Percentiles rank a stretch among this genome's conserved stretches.
These are phyloP conservation scores for Galerina marginata DNA, from an alignment of 768 basidiomycete species.

Conservation along the genomic window DNA sequence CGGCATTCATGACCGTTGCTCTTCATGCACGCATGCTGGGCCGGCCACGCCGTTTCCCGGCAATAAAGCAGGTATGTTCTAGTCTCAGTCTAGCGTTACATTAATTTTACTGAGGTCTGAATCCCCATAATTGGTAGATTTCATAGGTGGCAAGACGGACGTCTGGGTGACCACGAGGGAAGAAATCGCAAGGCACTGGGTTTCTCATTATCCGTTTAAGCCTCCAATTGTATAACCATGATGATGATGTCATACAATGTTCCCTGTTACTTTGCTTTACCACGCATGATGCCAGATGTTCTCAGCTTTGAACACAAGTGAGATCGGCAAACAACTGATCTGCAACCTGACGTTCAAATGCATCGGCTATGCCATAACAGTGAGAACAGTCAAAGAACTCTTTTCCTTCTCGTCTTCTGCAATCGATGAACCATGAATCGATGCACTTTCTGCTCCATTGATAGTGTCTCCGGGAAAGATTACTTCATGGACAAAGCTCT, in stretches of 20 bases:
- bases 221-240: neutral
- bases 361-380: neutral
- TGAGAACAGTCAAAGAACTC: neutral
- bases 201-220: constrained; percentile 17
- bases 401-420: constrained; percentile 8
- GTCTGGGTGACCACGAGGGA: constrained; percentile 23
- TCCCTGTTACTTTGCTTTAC: too few relatives aligned
- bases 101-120: too few relatives aligned
- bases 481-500: neutral
- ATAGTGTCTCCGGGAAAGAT: constrained; percentile 17
- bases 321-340: too few relatives aligned
- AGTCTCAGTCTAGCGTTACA: neutral
- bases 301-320: too few relatives aligned
- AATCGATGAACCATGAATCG: constrained; percentile 4
- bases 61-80: constrained; percentile 16
- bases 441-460: neutral
- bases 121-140: constrained; percentile 14
- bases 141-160: constrained; percentile 9
- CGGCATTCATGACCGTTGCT: constrained; percentile 19
- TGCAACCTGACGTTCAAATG: too few relatives aligned
- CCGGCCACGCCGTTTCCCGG: constrained; percentile 19
- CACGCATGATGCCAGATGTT: too few relatives aligned
- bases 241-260: too few relatives aligned
- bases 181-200: constrained; percentile 21
- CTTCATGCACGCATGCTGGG: constrained; percentile 21